Base-by-base conservation (phyloP, 75 land plant species). In the Isoetes taiwanensis region DNA sequence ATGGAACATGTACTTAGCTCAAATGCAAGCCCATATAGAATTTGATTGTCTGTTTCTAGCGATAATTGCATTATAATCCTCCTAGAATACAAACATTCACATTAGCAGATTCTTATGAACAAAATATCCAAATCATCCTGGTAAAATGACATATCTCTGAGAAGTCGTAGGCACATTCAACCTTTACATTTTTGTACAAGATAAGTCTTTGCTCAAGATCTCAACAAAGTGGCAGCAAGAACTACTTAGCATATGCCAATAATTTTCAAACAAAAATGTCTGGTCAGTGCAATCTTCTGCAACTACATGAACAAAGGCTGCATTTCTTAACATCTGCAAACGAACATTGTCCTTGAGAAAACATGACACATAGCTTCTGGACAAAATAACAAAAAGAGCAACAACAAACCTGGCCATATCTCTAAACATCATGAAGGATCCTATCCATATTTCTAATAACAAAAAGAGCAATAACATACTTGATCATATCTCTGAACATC, bases 231-330 rank as follows among this genome's bases (percentile, higher is more conserved):
- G 80, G 60, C 43, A 52, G 12, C 30, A 14, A 62, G 34, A 43
- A 57, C 16, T 10, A 23, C n/a, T 2, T 41, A 23, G 11, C 23
- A 24, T 0, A 16, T 39, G 3, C 10, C 14, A 21, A 58, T 5
- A 34, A 2, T 21, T 10, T 12, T 0, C 16, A 0, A 1, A 16
- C 28, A 4, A 16, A 12, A 37, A 9, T 62, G 84, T 96, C 90
- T 89, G 96, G 53, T 76, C 38, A n/a, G 98, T 93, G 6, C 90
- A 77, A 64, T 93, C 98, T 67, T 93, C 98, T 1, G 96, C 96
- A 24, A 72, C 39, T 17, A 93, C 96, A 10, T 79, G 72, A 39
- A 32, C 28, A 57, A 93, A 93, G 23, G 96, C 98, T 59, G 96
- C 90, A 66, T 82, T 78, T 42, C 43, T 60, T 28, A 93, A 78